A percentile compares a stretch with the other conserved stretches of the same genome.
These are phyloP conservation scores for Botryotinia narcissicola DNA, from an alignment of 2,329 filamentous ascomycete species.

Conservation along the genomic window DNA sequence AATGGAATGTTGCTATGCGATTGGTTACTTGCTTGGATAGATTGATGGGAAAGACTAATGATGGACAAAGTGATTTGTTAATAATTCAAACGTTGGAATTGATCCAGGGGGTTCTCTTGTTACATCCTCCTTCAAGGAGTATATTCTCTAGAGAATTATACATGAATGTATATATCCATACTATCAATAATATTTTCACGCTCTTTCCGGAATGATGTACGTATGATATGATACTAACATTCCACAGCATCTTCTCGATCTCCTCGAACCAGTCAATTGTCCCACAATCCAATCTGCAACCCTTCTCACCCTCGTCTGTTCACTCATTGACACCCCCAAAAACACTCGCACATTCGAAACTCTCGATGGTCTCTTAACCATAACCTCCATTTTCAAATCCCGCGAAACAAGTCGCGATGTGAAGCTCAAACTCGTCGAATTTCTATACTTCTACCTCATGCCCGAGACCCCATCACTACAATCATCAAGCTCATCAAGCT, in stretches of 20 bases:
- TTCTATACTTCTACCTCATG: conserved; percentile 98
- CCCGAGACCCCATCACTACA: conserved; percentile 70
- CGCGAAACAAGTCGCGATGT: conserved; percentile 82
- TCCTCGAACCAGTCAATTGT: conserved; percentile 88
- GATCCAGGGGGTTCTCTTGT: conserved; percentile 80
- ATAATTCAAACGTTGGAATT: conserved; percentile 86
- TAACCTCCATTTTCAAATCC: conserved; percentile 91
- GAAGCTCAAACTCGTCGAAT: conserved; percentile 94
- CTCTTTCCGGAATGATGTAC: not conserved
- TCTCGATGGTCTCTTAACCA: conserved; percentile 85
- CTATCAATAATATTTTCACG: not conserved
- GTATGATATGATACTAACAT: conserved; percentile 5
- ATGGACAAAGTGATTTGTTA: conserved; percentile 81
- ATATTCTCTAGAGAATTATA: conserved; percentile 86
- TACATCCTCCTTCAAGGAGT: conserved; percentile 85
- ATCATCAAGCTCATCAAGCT: conserved; percentile 46
- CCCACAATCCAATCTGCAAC: conserved; percentile 89
- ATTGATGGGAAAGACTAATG: conserved; percentile 76
- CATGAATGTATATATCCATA: conserved; percentile 72
- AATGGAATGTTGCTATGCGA: conserved; percentile 92
- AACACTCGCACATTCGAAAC: conserved; percentile 92
- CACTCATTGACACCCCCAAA: conserved; percentile 77
- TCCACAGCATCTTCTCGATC: conserved; percentile 78
- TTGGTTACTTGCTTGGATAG: conserved; percentile 83
- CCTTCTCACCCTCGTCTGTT: conserved; percentile 84